phyloP scores from a whole-genome alignment of 192 early-diverging fungal species.

The Phycomyces blakesleeanus region DNA sequence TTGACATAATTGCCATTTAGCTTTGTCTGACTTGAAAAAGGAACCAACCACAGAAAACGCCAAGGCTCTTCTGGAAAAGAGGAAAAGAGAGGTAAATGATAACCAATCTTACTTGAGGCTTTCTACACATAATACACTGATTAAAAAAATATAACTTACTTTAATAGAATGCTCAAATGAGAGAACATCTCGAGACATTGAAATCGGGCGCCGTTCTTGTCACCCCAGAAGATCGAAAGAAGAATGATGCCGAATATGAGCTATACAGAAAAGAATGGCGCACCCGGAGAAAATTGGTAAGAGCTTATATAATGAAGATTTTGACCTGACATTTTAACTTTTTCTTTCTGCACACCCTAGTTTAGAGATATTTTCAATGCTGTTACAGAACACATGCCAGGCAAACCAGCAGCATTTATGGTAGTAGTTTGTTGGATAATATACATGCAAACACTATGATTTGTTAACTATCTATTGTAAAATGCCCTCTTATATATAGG shows the following conservation, averaged over 20 bases:
- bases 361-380: slow-evolving; percentile 1
- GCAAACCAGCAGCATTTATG: background rate
- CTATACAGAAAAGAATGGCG: slow-evolving; percentile 6
- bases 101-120: too few species aligned
- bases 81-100: background rate
- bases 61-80: background rate
- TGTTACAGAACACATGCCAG: slow-evolving; percentile 8
- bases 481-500: background rate
- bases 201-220: background rate
- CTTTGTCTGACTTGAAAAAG: slow-evolving; percentile 5
- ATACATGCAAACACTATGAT: too few species aligned
- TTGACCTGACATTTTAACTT: background rate
- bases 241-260: background rate
- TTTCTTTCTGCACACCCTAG: background rate
- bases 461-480: too few species aligned
- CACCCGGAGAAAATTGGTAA: slow-evolving; percentile 10
- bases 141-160: background rate
- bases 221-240: slow-evolving; percentile 1
- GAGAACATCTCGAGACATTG: background rate
- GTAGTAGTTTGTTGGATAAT: too few species aligned
- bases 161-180: background rate
- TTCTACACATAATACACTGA: slow-evolving; percentile 1
- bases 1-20: background rate
- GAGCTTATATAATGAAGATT: background rate
- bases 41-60: slow-evolving; percentile 1